Percentiles rank a stretch among this genome's conserved stretches.
Conservation (phyloP, 2,329 filamentous ascomycete genomes). For the Fusarium albosuccineum region DNA sequence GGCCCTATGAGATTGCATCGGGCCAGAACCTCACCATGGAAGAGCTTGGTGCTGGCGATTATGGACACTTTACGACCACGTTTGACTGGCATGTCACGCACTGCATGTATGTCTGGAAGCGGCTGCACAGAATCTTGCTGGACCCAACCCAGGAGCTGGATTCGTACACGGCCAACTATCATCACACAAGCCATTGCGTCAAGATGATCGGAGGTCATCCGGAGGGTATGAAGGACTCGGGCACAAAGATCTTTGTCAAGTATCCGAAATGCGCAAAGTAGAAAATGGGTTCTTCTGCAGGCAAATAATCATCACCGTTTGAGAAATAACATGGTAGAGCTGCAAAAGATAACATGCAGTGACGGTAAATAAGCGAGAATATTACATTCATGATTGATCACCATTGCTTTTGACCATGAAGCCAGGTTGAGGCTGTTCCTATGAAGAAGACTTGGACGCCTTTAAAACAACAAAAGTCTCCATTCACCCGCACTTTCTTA, state of each 20-base stretch:
- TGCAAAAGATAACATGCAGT: not conserved
- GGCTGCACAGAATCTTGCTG: slow-evolving; percentile 11
- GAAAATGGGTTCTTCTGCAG: not conserved
- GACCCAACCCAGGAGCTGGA: slow-evolving; percentile 4
- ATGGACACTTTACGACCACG: not conserved
- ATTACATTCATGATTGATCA: not conserved
- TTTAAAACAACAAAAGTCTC: not conserved
- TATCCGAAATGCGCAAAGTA: slow-evolving; percentile 18
- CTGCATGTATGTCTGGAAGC: slow-evolving; percentile 18
- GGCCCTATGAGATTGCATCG: not conserved
- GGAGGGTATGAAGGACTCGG: slow-evolving; percentile 4
- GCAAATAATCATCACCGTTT: not conserved
- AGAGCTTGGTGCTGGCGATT: not conserved
- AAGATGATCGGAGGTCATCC: slow-evolving; percentile 7
- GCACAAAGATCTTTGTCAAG: slow-evolving; percentile 19
- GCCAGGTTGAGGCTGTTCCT: not conserved
- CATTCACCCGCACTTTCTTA: no score
- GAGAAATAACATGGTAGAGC: not conserved
- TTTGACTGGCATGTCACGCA: slow-evolving; percentile 23
- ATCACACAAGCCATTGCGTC: slow-evolving; percentile 15
- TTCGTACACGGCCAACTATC: slow-evolving; percentile 14
- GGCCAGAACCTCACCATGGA: slow-evolving; percentile 8
- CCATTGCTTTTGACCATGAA: not conserved
- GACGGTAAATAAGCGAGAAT: not conserved
- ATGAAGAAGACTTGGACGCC: no score